phyloP scores from a whole-genome alignment of 345 rosid species.

The Lagerstroemia speciosa region DNA sequence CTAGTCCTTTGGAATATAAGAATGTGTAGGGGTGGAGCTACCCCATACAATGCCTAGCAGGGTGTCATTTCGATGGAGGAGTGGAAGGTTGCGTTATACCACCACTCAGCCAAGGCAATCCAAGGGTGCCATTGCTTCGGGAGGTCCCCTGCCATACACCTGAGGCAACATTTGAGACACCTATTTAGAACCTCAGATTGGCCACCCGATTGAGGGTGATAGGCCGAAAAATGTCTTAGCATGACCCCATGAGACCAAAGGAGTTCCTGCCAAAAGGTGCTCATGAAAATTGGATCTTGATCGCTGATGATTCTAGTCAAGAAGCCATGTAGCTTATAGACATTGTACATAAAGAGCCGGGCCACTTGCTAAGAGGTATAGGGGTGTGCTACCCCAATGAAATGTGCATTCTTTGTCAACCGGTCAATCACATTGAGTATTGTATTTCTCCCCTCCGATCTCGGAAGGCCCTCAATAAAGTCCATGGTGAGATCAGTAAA shows the following conservation, averaged over 20 bases:
- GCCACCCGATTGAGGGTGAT: background rate
- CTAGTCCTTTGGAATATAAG: background rate
- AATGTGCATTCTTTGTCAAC: background rate
- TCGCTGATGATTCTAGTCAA: background rate
- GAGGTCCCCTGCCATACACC: background rate
- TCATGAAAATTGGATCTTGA: background rate
- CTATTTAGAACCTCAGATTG: background rate
- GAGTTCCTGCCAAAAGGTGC: background rate
- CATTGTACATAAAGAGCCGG: background rate
- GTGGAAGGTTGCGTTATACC: background rate
- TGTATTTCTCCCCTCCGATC: background rate
- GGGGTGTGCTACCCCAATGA: background rate
- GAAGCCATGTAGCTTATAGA: background rate
- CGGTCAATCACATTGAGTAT: background rate
- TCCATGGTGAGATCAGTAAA: background rate
- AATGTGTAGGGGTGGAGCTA: background rate
- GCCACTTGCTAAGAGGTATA: background rate
- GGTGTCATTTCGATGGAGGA: background rate
- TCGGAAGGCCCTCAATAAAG: background rate
- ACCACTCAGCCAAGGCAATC: background rate
- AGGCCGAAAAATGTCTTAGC: background rate
- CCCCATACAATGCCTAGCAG: background rate
- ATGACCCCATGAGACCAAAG: background rate
- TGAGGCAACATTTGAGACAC: background rate
- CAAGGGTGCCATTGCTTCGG: background rate